Evolutionary conservation across 2,329 filamentous ascomycete genomes (phyloP).

Genomic region (Aspergillus sojae): DNA sequence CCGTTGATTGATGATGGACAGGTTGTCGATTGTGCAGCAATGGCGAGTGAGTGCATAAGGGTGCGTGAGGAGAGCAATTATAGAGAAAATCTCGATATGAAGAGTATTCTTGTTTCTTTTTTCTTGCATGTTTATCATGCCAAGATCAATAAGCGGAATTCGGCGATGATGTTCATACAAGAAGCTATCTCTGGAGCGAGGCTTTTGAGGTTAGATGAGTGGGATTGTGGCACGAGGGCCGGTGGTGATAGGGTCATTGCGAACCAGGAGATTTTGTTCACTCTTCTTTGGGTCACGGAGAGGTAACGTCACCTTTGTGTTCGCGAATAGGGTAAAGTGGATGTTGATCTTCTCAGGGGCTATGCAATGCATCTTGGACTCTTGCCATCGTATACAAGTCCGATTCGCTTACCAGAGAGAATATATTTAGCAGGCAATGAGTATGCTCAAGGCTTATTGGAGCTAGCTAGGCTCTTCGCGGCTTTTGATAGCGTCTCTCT

Average conservation of each 20-base stretch:
- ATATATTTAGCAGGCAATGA: slow-evolving; percentile 12
- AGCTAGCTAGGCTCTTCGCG: slow-evolving; percentile 28
- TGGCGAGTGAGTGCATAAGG: slow-evolving; percentile 28
- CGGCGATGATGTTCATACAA: slow-evolving; percentile 34
- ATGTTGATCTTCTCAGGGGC: slow-evolving; percentile 22
- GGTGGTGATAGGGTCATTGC: slow-evolving; percentile 20
- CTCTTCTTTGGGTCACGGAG: slow-evolving; percentile 34
- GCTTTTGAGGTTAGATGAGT: slow-evolving; percentile 25
- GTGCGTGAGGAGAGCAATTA: slow-evolving; percentile 22
- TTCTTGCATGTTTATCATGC: slow-evolving; percentile 38
- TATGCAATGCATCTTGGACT: slow-evolving; percentile 36
- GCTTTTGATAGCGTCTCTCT: slow-evolving; percentile 27
- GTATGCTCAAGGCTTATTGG: slow-evolving; percentile 28
- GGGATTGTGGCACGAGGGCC: background rate
- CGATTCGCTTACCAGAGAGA: slow-evolving; percentile 12
- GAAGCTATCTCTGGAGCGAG: slow-evolving; percentile 30
- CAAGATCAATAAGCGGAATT: slow-evolving; percentile 31
- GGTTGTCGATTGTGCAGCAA: slow-evolving; percentile 20
- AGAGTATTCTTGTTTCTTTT: slow-evolving; percentile 30
- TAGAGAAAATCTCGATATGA: slow-evolving; percentile 23
- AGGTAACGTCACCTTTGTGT: slow-evolving; percentile 20
- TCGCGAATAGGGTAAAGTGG: background rate
- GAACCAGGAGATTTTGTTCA: slow-evolving; percentile 31
- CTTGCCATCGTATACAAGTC: slow-evolving; percentile 26
- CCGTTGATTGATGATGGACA: slow-evolving; percentile 15